phyloP scores from a whole-genome alignment of 1,139 yeast genomes.

The Debaryomycetaceae sp. region DNA sequence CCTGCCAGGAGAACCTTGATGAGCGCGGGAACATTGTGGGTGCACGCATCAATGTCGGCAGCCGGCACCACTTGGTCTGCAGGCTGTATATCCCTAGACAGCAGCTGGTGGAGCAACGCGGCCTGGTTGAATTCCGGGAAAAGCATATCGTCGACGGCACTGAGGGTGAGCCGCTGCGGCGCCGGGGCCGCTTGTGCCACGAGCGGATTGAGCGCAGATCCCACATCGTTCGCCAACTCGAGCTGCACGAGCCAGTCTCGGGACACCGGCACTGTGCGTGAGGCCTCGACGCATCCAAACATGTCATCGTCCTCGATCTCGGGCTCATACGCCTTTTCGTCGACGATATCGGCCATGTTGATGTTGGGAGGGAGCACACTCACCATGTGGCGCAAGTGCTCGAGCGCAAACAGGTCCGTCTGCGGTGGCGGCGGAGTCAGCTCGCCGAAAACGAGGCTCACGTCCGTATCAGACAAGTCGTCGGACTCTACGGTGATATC shows the following conservation, averaged over 20 bases:
- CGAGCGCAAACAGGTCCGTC: conserved; percentile 11
- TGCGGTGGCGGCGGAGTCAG: conserved; percentile 5
- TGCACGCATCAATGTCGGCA: conserved; percentile 10
- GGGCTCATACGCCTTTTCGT: conserved; percentile 65
- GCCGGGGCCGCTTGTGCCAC: conserved; percentile 10
- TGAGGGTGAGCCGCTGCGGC: conserved; percentile 13
- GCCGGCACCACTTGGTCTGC: conserved; percentile 6
- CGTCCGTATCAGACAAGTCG: conserved; percentile 5
- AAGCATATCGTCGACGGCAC: conserved; percentile 37
- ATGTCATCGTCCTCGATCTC: conserved; percentile 24
- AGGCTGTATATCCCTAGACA: conserved; percentile 9
- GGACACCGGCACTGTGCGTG: conserved; percentile 36
- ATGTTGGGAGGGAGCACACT: conserved; percentile 20
- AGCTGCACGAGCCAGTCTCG: conserved; percentile 58
- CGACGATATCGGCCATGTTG: conserved; percentile 32
- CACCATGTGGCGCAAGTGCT: conserved; percentile 26
- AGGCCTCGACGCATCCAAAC: conserved; percentile 21
- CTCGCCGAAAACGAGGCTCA: conserved; percentile 5
- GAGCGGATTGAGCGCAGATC: conserved; percentile 35
- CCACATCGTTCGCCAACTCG: conserved; percentile 41
- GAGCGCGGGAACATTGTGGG: conserved; percentile 11
- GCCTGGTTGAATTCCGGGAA: conserved; percentile 39
- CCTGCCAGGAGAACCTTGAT: conserved; percentile 12
- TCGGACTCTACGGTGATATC: conserved; percentile 23
- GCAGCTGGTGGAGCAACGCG: conserved; percentile 8